A percentile compares a stretch with the other conserved stretches of the same genome.
These are phyloP conservation scores for Coriaria nepalensis DNA, from an alignment of 306 rosid species.

Conservation along the genomic window DNA sequence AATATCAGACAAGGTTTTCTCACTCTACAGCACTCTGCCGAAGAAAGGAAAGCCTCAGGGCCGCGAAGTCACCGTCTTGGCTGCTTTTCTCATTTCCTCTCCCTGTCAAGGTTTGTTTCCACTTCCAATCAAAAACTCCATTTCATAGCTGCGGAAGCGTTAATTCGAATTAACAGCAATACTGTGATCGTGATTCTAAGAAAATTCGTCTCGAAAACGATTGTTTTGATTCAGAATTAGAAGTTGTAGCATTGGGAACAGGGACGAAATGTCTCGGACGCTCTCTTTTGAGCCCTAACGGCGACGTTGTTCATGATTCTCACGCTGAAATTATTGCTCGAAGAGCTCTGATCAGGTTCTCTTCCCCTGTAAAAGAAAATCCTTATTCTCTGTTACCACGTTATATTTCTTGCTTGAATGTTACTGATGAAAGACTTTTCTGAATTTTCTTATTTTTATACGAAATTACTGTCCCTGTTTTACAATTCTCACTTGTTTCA, in stretches of 20 bases:
- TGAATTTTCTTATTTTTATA: no score
- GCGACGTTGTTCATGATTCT: conserved; percentile 75
- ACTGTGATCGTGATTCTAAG: neutral
- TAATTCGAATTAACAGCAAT: neutral
- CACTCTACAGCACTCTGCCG: conserved; percentile 48
- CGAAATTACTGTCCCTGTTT: neutral
- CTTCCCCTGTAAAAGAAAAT: neutral
- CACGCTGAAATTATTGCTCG: conserved; percentile 83
- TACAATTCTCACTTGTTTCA: neutral
- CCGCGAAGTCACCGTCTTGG: conserved; percentile 70
- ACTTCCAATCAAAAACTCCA: neutral
- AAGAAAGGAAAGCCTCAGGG: conserved; percentile 95
- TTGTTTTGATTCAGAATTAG: conserved; percentile 30
- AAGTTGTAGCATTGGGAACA: conserved; percentile 75
- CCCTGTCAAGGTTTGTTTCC: conserved; percentile 55
- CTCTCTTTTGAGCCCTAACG: conserved; percentile 48
- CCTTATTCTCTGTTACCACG: neutral
- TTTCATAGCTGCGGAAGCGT: conserved; percentile 1
- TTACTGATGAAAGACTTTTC: no score
- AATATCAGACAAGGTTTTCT: conserved; percentile 41
- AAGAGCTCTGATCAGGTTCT: conserved; percentile 68
- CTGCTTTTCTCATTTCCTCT: conserved; percentile 77
- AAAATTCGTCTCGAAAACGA: neutral
- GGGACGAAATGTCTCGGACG: conserved; percentile 88
- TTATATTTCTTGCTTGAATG: neutral